Evolutionary conservation across 225 moss, liverwort and hornwort genomes (phyloP), one percentile per base, ranked within the genome.

Genomic region (Straminergon stramineum): DNA sequence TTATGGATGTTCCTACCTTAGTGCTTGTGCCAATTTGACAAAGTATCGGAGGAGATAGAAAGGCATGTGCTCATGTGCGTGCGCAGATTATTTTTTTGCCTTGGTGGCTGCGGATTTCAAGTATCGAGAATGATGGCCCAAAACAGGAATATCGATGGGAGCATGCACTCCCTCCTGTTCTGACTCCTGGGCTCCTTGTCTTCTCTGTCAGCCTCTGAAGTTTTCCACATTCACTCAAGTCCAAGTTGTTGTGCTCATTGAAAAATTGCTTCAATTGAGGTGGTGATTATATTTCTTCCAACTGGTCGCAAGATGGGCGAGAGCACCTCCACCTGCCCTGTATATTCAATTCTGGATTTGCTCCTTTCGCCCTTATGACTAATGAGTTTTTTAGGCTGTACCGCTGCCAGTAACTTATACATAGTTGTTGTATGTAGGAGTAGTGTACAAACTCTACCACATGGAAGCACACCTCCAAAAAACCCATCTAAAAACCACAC

Each of bases 401-500:
- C 48, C 48, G 48, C 48, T 48, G 48, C 48, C 9, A 10, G 48
- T 48, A n/a, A n/a, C n/a, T n/a, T n/a, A 48, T 48, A 48, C 48
- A 48, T 48, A 9, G 48, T 48, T 48, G 9, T 48, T 7, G 48
- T 48, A 48, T 48, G 48, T 48, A 48, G 48, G 48, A 48, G 48
- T 48, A 48, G 48, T 10, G 6, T 62, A 11, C 6, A 2, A 67
- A 35, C 11, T 19, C 35, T 66, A 14, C 27, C 6, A 27, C 10
- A 27, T 0, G 5, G 3, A 73, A 73, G 43, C 0, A 0, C 73
- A 41, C 27, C 15, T 73, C 9, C 1, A 9, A 41, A 26, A 16
- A 45, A 73, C 0, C 17, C 10, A 17, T 74, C 45, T 3, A 45
- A 30, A 11, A 27, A 45, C 0, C 6, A 43, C 6, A 43, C 73